Conservation (phyloP, 768 basidiomycete genomes). For the Rubroboletus satanas region DNA sequence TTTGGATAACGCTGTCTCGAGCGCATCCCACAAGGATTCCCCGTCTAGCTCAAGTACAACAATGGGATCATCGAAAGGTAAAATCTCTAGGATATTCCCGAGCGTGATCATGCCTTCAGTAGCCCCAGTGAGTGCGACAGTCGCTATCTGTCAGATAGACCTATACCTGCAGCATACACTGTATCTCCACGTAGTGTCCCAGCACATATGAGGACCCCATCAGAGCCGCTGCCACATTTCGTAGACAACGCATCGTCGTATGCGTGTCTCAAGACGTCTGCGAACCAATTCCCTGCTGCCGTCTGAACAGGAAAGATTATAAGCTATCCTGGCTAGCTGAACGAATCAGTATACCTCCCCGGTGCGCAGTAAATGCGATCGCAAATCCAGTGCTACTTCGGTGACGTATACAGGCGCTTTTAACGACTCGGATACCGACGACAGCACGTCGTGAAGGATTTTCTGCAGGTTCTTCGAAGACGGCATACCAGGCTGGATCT, state of each 20-base stretch:
- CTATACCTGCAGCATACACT: constrained; percentile 72
- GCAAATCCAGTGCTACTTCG: constrained; percentile 62
- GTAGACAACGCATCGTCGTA: constrained; percentile 69
- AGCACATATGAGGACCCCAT: constrained; percentile 77
- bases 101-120: constrained; percentile 65
- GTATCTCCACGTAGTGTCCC: constrained; percentile 87
- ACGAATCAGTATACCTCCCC: constrained; percentile 48
- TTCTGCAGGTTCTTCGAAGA: constrained; percentile 52
- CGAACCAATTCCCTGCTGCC: constrained; percentile 76
- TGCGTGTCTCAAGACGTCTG: constrained; percentile 77
- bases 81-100: constrained; percentile 83
- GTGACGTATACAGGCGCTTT: constrained; percentile 75
- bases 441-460: constrained; percentile 60
- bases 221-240: constrained; percentile 60
- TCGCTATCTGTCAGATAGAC: neutral
- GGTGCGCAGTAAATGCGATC: constrained; percentile 71
- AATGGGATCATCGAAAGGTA: constrained; percentile 84
- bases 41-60: constrained; percentile 82
- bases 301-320: constrained; percentile 39
- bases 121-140: neutral
- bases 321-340: neutral
- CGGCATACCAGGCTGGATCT: constrained; percentile 53
- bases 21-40: constrained; percentile 68
- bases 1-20: constrained; percentile 68
- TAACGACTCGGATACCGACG: constrained; percentile 64